These are phyloP conservation scores for Trypanosoma scelopori DNA, from an alignment of 208 protist genomes.

Conservation along the genomic window DNA sequence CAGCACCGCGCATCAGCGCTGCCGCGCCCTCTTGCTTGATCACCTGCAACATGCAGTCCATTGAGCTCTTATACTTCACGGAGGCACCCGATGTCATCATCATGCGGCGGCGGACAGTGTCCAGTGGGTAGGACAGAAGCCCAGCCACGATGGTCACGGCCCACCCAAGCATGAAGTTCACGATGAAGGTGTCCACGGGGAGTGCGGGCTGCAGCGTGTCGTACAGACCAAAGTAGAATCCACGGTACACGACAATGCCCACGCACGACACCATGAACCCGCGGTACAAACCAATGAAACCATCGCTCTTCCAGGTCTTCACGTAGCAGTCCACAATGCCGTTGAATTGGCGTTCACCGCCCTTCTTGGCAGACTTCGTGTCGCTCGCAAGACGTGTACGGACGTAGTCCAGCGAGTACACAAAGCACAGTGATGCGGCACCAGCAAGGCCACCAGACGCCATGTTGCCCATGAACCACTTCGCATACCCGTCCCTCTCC, in stretches of 20 bases:
- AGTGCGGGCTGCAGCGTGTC: slow-evolving; percentile 82
- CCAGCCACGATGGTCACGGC: slow-evolving; percentile 68
- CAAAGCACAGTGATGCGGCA: slow-evolving; percentile 93
- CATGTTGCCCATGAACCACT: slow-evolving; percentile 94
- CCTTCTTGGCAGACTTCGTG: slow-evolving; percentile 84
- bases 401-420: slow-evolving; percentile 98
- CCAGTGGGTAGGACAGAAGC: slow-evolving; percentile 95
- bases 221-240: slow-evolving; percentile 97
- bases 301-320: slow-evolving; percentile 88
- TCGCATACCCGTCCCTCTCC: slow-evolving; percentile 71
- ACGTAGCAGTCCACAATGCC: slow-evolving; percentile 93
- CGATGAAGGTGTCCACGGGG: slow-evolving; percentile 66
- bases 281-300: slow-evolving; percentile 92
- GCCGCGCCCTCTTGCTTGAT: slow-evolving; percentile 59
- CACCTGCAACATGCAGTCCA: slow-evolving; percentile 62
- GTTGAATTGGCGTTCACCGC: slow-evolving; percentile 93
- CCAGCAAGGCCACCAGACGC: slow-evolving; percentile 96
- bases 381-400: slow-evolving; percentile 96
- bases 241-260: slow-evolving; percentile 97
- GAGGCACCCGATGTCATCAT: slow-evolving; percentile 91
- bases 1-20: slow-evolving; percentile 66
- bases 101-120: slow-evolving; percentile 97
- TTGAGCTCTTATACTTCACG: slow-evolving; percentile 73
- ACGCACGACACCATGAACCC: slow-evolving; percentile 95
- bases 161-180: slow-evolving; percentile 77